Conservation (phyloP, 129 eudicot species). For the Scalesia atractyloides region DNA sequence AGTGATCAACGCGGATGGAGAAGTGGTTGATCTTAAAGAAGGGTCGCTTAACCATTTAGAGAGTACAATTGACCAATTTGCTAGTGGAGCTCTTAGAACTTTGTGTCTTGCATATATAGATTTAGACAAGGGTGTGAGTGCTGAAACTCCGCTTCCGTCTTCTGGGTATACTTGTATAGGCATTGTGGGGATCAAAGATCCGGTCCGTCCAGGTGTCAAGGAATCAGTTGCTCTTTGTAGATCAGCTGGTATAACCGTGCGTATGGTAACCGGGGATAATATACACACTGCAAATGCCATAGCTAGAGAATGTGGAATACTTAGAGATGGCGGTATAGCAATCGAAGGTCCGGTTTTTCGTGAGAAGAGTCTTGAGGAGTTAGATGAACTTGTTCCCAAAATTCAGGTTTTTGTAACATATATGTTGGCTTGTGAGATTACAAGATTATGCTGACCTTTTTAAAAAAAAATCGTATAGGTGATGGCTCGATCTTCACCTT, state of each 20-base stretch:
- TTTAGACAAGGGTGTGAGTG: slow-evolving; percentile 52
- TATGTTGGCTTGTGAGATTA: not conserved
- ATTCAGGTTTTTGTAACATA: slow-evolving; percentile 57
- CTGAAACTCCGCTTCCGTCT: slow-evolving; percentile 57
- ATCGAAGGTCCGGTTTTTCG: slow-evolving; percentile 96
- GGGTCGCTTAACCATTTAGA: slow-evolving; percentile 45
- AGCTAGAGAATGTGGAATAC: slow-evolving; percentile 98
- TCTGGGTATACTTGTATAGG: slow-evolving; percentile 82
- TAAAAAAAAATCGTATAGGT: slow-evolving; percentile 44
- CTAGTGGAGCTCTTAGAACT: slow-evolving; percentile 85
- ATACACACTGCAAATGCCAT: slow-evolving; percentile 94
- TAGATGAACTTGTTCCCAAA: slow-evolving; percentile 71
- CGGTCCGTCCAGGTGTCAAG: slow-evolving; percentile 91
- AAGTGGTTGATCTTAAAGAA: slow-evolving; percentile 57
- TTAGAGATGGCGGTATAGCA: slow-evolving; percentile 89
- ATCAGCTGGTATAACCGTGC: slow-evolving; percentile 85
- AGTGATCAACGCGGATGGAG: slow-evolving; percentile 66
- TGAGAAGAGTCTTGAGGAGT: slow-evolving; percentile 74
- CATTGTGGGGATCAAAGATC: slow-evolving; percentile 91
- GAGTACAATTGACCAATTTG: slow-evolving; percentile 76
- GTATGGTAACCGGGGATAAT: slow-evolving; percentile 98
- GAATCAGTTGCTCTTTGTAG: slow-evolving; percentile 93
- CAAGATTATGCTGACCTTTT: not conserved
- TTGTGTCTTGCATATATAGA: slow-evolving; percentile 85
- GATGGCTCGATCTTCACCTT: slow-evolving; percentile 98